Evolutionary conservation across 2,329 filamentous ascomycete species (phyloP).

Genomic region (Atkinsonella hypoxylon): DNA sequence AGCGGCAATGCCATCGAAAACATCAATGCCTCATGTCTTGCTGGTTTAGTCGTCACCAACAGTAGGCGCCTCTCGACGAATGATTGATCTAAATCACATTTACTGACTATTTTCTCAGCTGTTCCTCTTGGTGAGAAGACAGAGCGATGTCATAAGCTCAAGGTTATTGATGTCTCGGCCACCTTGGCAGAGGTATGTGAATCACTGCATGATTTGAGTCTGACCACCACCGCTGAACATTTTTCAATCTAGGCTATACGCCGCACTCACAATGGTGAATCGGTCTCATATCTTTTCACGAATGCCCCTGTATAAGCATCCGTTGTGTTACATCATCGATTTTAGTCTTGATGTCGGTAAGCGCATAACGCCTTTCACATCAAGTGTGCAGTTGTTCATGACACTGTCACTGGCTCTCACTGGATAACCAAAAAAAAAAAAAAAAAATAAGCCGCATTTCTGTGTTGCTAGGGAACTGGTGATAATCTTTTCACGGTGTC

Average conservation of each 20-base stretch:
- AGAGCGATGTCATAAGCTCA: conserved; percentile 63
- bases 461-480: not conserved
- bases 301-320: conserved; percentile 42
- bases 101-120: conserved; percentile 19
- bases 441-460: not conserved
- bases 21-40: conserved; percentile 65
- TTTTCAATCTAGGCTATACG: conserved; percentile 44
- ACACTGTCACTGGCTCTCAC: not conserved
- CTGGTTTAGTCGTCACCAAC: conserved; percentile 79
- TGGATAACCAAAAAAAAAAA: no score
- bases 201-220: not conserved
- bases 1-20: conserved; percentile 81
- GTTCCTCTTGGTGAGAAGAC: conserved; percentile 60
- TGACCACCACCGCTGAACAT: conserved; percentile 3
- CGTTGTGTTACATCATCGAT: not conserved
- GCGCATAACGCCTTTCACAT: not conserved
- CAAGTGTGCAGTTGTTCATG: not conserved
- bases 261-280: conserved; percentile 54
- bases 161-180: conserved; percentile 84
- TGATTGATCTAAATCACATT: not conserved
- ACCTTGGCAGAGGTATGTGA: conserved; percentile 52
- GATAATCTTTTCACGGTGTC: not conserved
- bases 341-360: not conserved
- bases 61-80: conserved; percentile 30
- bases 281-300: conserved; percentile 56